phyloP scores from a whole-genome alignment of 169 alveolate genomes.

The Plasmodium cynomolgi region DNA sequence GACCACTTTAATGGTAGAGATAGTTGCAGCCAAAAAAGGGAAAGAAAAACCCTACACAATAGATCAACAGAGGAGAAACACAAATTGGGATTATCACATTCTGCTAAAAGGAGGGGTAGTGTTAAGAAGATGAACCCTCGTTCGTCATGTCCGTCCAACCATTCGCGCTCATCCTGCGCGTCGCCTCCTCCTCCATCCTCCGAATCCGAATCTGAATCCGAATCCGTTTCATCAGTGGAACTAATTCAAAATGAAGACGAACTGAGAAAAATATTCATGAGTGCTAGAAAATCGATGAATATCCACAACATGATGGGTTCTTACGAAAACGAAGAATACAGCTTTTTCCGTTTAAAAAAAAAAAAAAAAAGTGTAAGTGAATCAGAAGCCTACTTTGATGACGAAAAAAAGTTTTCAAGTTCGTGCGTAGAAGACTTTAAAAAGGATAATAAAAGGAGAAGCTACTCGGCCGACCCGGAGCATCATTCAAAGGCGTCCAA shows the following conservation, averaged over 20 bases:
- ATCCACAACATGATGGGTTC: conserved; percentile 60
- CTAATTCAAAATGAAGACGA: conserved; percentile 69
- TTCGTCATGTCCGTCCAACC: neutral
- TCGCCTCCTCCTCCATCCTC: conserved; percentile 9
- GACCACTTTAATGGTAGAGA: neutral
- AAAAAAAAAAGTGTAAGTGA: conserved; percentile 67
- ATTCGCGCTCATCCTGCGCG: neutral
- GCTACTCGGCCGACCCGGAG: conserved; percentile 55
- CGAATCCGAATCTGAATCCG: conserved; percentile 12
- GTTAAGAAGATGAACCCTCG: neutral
- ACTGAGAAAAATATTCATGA: conserved; percentile 52
- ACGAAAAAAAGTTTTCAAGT: conserved; percentile 16
- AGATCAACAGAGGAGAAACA: neutral
- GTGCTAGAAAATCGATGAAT: conserved; percentile 71
- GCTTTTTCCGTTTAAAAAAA: neutral
- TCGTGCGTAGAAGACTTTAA: neutral
- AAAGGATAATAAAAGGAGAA: conserved; percentile 64
- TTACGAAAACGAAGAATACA: conserved; percentile 3
- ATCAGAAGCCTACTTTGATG: conserved; percentile 48
- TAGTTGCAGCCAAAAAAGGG: neutral
- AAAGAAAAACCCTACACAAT: neutral
- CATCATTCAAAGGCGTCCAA: conserved; percentile 18
- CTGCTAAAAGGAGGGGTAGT: neutral
- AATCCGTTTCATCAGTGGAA: conserved; percentile 43
- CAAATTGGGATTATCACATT: neutral